Percentiles rank a stretch among this genome's conserved stretches.
Conservation (phyloP, 148 eudicot species). For the Salicornia ramosissima region DNA sequence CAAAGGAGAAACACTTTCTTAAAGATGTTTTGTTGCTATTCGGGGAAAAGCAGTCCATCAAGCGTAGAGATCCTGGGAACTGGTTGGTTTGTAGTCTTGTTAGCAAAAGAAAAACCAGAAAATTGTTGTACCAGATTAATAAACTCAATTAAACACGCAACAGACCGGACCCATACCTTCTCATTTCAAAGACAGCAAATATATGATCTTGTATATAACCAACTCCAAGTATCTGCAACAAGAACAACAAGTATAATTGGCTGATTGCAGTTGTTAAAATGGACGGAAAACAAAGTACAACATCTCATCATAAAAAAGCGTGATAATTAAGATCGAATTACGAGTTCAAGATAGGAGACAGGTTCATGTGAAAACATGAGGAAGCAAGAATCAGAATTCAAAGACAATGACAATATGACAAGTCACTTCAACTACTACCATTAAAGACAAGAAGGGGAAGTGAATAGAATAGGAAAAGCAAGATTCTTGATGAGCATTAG, state of each 20-base stretch:
- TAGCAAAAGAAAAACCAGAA: conserved; percentile 12
- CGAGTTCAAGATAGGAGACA: conserved; percentile 14
- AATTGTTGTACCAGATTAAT: not conserved
- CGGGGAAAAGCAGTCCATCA: conserved; percentile 45
- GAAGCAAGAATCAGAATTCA: conserved; percentile 4
- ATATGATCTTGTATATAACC: conserved; percentile 2
- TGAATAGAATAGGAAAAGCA: conserved; percentile 4
- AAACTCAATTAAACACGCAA: not conserved
- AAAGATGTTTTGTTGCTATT: conserved; percentile 40
- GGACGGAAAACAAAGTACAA: not conserved
- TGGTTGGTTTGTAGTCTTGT: conserved; percentile 13
- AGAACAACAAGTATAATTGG: not conserved
- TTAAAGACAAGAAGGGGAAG: not conserved
- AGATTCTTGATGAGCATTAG: not conserved
- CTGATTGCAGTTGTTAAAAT: not conserved
- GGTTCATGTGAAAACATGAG: conserved; percentile 16
- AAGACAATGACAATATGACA: conserved; percentile 6
- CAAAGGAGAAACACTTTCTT: conserved; percentile 59
- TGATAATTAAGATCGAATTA: not conserved
- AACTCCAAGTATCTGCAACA: conserved; percentile 25
- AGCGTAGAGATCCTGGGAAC: conserved; percentile 38
- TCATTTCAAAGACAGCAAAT: conserved; percentile 15
- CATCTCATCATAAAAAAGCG: not conserved
- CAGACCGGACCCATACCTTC: conserved; percentile 19
- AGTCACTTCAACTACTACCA: not conserved